phyloP scores from a whole-genome alignment of 306 rosid genomes.

The Vachellia pachyceras region DNA sequence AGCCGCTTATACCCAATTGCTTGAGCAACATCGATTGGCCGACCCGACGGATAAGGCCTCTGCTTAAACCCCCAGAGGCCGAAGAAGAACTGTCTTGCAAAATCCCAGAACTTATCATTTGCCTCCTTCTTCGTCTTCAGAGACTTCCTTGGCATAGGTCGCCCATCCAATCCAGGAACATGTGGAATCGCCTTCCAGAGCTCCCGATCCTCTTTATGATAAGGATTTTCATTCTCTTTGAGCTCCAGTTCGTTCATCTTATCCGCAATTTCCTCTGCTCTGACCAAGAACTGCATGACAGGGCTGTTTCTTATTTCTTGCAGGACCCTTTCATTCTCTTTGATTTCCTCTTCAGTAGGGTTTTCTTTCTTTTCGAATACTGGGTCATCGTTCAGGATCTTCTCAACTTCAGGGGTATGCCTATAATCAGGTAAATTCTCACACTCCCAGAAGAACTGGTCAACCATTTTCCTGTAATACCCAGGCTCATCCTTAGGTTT shows the following conservation, averaged over 20 bases:
- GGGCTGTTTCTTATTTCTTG: conserved; percentile 59
- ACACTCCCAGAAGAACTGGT: conserved; percentile 76
- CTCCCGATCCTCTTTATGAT: conserved; percentile 62
- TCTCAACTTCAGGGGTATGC: conserved; percentile 78
- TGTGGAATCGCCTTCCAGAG: conserved; percentile 72
- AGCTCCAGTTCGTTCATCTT: conserved; percentile 65
- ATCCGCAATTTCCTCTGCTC: conserved; percentile 67
- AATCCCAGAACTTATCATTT: conserved; percentile 86
- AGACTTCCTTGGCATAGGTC: conserved; percentile 90
- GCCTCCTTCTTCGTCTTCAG: conserved; percentile 49
- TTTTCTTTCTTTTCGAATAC: conserved; percentile 60
- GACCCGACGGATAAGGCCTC: conserved; percentile 81
- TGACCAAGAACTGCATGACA: conserved; percentile 55
- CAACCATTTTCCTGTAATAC: conserved; percentile 50
- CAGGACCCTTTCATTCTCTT: conserved; percentile 61
- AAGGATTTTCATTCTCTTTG: conserved; percentile 66
- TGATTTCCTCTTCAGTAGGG: conserved; percentile 64
- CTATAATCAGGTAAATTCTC: conserved; percentile 66
- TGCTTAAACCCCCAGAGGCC: conserved; percentile 91
- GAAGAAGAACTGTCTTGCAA: conserved; percentile 74
- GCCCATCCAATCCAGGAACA: conserved; percentile 77
- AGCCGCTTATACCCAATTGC: conserved; percentile 88
- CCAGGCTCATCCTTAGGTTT: conserved; percentile 59
- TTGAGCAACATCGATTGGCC: conserved; percentile 92
- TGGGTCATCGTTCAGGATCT: conserved; percentile 58